Conservation (phyloP, 805 yeast species). For the Kodamaea lidongshanica region DNA sequence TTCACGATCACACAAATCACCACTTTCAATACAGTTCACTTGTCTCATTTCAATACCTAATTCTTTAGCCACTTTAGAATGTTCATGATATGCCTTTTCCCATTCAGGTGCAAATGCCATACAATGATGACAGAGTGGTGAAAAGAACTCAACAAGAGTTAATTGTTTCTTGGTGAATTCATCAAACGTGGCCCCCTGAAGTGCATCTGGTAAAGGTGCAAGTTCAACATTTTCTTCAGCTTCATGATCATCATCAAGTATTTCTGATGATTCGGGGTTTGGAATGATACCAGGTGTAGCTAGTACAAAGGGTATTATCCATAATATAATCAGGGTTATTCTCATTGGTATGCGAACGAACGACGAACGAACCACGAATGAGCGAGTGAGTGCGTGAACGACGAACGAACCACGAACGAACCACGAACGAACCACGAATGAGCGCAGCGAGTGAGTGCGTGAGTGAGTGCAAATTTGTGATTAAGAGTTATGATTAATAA, state of each 20-base stretch:
- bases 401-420: too few relatives aligned
- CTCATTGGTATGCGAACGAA: not conserved
- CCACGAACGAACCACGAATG: too few relatives aligned
- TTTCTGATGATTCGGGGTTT: conserved; percentile 2
- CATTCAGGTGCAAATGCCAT: conserved; percentile 73
- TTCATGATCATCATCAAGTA: conserved; percentile 1
- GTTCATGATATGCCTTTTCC: conserved; percentile 55
- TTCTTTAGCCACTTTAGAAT: conserved; percentile 39
- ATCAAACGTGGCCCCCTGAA: conserved; percentile 43
- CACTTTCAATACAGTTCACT: conserved; percentile 80
- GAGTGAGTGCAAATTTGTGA: too few relatives aligned
- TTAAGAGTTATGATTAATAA: too few relatives aligned
- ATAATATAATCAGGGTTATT: conserved; percentile 1
- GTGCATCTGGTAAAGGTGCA: conserved; percentile 47
- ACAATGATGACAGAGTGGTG: conserved; percentile 89
- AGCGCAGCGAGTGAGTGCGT: too few relatives aligned
- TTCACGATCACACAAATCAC: conserved; percentile 75
- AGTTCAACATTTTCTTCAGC: conserved; percentile 1
- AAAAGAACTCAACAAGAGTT: conserved; percentile 79
- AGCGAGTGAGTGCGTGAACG: too few relatives aligned
- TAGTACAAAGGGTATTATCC: conserved; percentile 2
- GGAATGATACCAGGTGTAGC: conserved; percentile 2
- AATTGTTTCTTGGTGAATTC: conserved; percentile 43
- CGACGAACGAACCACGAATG: too few relatives aligned
- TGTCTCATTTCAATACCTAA: conserved; percentile 55